phyloP scores from a whole-genome alignment of 805 yeast species.

The Candida nanaspora region DNA sequence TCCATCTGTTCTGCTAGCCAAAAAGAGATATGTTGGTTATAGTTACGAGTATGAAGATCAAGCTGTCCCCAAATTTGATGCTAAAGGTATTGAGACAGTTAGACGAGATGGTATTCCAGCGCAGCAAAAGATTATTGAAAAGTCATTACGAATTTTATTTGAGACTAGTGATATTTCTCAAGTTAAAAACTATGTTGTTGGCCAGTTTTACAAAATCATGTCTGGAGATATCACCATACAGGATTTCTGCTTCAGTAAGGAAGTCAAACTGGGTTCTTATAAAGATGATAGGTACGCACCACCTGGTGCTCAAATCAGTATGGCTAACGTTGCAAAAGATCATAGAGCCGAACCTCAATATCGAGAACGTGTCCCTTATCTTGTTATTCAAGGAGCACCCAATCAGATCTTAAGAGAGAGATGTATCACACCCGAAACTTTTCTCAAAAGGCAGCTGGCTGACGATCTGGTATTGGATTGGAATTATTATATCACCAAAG shows the following conservation, averaged over 20 bases:
- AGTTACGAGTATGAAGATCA: constrained; percentile 58
- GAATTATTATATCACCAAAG: constrained; percentile 79
- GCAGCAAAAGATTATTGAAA: constrained; percentile 74
- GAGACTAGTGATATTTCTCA: constrained; percentile 62
- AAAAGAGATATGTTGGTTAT: constrained; percentile 89
- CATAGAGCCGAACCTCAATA: constrained; percentile 79
- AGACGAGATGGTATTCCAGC: constrained; percentile 94
- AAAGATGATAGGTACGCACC: constrained; percentile 69
- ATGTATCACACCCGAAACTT: constrained; percentile 71
- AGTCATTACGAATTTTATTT: constrained; percentile 59
- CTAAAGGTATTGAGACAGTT: constrained; percentile 94
- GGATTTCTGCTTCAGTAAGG: constrained; percentile 90
- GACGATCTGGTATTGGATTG: constrained; percentile 50
- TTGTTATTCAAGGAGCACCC: constrained; percentile 52
- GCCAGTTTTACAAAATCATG: constrained; percentile 61
- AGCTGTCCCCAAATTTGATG: constrained; percentile 67
- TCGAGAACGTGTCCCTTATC: constrained; percentile 79
- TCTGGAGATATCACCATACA: constrained; percentile 58
- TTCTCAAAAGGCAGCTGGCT: constrained; percentile 34
- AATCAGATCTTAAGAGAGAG: constrained; percentile 68
- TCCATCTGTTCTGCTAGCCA: constrained; percentile 75
- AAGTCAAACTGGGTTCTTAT: constrained; percentile 79
- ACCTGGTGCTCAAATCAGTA: constrained; percentile 86
- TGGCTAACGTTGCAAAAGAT: constrained; percentile 54
- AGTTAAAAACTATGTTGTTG: constrained; percentile 58